Base-by-base conservation (phyloP, 148 eudicot species). In the Mesembryanthemum crystallinum region DNA sequence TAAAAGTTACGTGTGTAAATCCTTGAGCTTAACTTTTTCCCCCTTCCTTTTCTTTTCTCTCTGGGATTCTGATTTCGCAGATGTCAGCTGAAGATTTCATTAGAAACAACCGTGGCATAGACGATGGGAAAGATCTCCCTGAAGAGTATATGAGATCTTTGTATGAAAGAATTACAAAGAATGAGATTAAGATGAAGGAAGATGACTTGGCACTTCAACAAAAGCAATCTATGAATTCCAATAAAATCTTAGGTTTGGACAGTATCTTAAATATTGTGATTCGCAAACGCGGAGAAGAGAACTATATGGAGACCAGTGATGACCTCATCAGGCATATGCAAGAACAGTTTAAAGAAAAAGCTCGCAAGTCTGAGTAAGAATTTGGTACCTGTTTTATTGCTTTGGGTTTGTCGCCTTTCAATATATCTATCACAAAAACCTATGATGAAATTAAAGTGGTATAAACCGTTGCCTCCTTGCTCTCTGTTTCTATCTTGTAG, bases 331-430 rank as follows among this genome's bases (percentile, higher is more conserved):
- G 91, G 82, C 95, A 91, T 85, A 96, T 96, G 99, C 98, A 96
- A 80, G 92, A 92, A 71, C 99, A 96, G 79, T 96, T 96, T 66
- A 92, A 96, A 82, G 98, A 92, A 85, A 92, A 92, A 84, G 99
- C 99, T 81, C 92, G 98, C 80, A 96, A 92, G 82, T 87, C 98
- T 69, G 99, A 96, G 99, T 96, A 88, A 92, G 99, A 81, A 69
- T 65, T 72, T 37, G 28, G 32, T 17, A 51, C 18, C 42, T 49
- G 30, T 10, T 58, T 35, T 65, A 9, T 67, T 70, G 28, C 73
- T 49, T 66, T 25, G 15, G 37, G 47, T 25, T 61, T 42, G 8
- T 63, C 75, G 42, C 39, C 15, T 5, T 21, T 64, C 47, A 15
- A 24, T 24, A 9, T 57, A 66, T 27, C 5, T 54, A 62, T 65